Base-by-base conservation (phyloP, 2,329 filamentous ascomycete genomes). In the Xylaria sp. region DNA sequence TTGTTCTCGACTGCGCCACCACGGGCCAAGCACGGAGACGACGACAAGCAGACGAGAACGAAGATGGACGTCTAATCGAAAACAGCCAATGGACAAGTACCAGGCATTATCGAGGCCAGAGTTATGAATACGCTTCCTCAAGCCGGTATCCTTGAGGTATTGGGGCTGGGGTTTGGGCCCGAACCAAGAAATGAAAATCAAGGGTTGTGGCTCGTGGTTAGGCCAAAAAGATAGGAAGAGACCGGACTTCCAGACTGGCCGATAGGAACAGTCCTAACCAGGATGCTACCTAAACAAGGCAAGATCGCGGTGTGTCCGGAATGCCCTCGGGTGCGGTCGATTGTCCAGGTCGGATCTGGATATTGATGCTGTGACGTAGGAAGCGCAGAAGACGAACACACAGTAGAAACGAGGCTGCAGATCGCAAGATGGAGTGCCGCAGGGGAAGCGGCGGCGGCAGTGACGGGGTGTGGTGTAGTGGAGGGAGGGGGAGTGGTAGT, bases 1-100 rank as follows among this genome's bases (percentile, higher is more conserved):
- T 85, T 69, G 73, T 76, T 45, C 57, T 39, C 64, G 44, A 63
- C 58, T 66, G 65, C 67, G 65, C 49, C 63, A 61, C 69, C 55
- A 39, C 47, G 11, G 57, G 45, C 33, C 57, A 36, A 59, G 49
- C 38, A 51, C 31, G 17, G 58, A 51, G 29, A 42, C n/a, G 55
- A 39, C 45, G 33, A 55, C 47, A 56, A 15, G 45, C 33, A 17
- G 22, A 64, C 45, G 45, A 33, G 22, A 33, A 64, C 61, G 51
- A 58, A 63, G 58, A 65, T 60, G 9, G 54, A 45, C 7, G 36
- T 36, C 61, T 42, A 69, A 49, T 67, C 42, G 36, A 44, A 61
- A 63, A 57, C 44, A 59, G 47, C 42, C 66, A 69, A 67, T 67
- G 45, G 47, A 55, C 56, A 60, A 58, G 56, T 20, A 49, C 20